A percentile compares a stretch with the other conserved stretches of the same genome.
These are phyloP conservation scores for Yueomyces sinensis DNA, from an alignment of 805 yeast species.

Conservation along the genomic window DNA sequence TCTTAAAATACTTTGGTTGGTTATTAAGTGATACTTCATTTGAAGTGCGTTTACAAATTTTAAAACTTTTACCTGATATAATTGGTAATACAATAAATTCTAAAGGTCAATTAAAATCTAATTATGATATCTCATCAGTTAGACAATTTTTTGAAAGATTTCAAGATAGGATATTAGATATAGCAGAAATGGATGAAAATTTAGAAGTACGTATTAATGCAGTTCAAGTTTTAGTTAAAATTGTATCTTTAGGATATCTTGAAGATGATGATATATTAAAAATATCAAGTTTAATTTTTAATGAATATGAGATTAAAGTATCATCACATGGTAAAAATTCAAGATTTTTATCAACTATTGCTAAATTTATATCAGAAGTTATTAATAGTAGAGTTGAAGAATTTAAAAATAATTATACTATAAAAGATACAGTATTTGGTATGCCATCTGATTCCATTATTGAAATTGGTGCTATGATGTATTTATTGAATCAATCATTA, in stretches of 20 bases:
- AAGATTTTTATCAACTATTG: slow-evolving; percentile 32
- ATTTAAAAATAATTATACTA: slow-evolving; percentile 22
- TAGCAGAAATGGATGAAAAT: slow-evolving; percentile 45
- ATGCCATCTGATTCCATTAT: slow-evolving; percentile 9
- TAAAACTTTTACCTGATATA: slow-evolving; percentile 37
- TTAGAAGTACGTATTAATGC: slow-evolving; percentile 38
- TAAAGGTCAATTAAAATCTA: slow-evolving; percentile 14
- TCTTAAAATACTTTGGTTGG: slow-evolving; percentile 75
- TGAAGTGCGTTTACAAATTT: slow-evolving; percentile 50
- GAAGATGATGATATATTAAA: slow-evolving; percentile 41
- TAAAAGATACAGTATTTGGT: slow-evolving; percentile 7
- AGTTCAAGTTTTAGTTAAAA: slow-evolving; percentile 38
- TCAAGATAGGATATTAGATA: slow-evolving; percentile 49
- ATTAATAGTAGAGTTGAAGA: slow-evolving; percentile 29
- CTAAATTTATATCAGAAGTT: slow-evolving; percentile 37
- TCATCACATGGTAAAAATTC: slow-evolving; percentile 22
- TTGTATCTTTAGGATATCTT: slow-evolving; percentile 48
- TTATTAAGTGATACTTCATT: slow-evolving; percentile 57
- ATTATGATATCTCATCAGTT: slow-evolving; percentile 42
- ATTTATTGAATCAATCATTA: slow-evolving; percentile 16
- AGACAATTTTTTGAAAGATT: slow-evolving; percentile 71
- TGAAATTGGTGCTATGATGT: slow-evolving; percentile 15
- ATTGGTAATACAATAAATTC: slow-evolving; percentile 14
- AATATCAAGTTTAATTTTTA: slow-evolving; percentile 32
- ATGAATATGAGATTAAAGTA: slow-evolving; percentile 22